A percentile compares a stretch with the other conserved stretches of the same genome.
Evolutionary conservation across 2,329 filamentous ascomycete genomes (phyloP).

Genomic region (Stenocarpella maydis): DNA sequence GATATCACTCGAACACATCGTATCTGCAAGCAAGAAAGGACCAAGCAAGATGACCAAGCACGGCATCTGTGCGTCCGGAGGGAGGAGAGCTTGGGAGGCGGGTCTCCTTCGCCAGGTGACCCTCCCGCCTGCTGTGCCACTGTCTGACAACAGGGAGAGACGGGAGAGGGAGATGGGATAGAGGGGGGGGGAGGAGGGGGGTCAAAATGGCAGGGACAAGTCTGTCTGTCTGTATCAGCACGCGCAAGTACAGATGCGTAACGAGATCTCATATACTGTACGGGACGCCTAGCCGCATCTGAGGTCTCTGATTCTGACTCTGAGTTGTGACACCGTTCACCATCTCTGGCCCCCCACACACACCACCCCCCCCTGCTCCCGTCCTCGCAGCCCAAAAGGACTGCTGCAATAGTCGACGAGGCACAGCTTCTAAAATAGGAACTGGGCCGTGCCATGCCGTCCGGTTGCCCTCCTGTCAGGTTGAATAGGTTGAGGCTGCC

Average conservation of each 20-base stretch:
- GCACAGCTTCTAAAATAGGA: constrained; percentile 8
- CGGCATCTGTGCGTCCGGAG: constrained; percentile 11
- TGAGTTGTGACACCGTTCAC: constrained; percentile 18
- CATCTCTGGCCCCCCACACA: not conserved
- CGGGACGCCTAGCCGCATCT: constrained; percentile 40
- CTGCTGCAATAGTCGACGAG: not conserved
- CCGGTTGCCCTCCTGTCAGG: constrained; percentile 2
- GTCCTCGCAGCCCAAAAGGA: not conserved
- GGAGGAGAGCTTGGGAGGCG: not conserved
- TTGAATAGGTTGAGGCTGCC: not conserved
- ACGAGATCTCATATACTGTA: constrained; percentile 42
- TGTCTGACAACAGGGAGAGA: constrained; percentile 7
- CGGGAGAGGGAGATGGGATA: no score
- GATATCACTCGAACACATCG: constrained; percentile 14
- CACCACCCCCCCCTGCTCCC: not conserved
- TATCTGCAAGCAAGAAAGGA: constrained; percentile 21
- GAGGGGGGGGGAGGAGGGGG: no score
- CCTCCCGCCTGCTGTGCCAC: constrained; percentile 25
- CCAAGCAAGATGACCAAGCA: constrained; percentile 26
- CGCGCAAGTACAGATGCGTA: constrained; percentile 19
- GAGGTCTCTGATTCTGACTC: constrained; percentile 32
- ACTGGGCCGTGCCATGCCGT: constrained; percentile 18
- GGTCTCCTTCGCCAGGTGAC: constrained; percentile 2
- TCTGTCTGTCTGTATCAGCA: not conserved
- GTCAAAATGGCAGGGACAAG: no score